Evolutionary conservation across 2,329 filamentous ascomycete species (phyloP), one percentile per base, ranked within the genome.

Genomic region (Trichophyton simii): DNA sequence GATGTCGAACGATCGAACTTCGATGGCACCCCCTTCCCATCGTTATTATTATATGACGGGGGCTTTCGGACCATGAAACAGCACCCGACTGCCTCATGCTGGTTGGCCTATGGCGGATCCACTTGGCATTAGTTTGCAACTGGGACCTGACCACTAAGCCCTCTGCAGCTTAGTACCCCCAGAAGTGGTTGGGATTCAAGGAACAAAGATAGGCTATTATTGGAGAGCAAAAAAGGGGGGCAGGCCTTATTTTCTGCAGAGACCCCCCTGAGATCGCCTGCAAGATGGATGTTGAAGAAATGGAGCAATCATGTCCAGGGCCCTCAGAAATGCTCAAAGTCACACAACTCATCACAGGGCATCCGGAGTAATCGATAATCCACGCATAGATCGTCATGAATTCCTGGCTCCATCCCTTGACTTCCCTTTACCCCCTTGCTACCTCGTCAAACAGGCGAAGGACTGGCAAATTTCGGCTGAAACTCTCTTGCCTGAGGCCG

Each of bases 31-130:
- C 52, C 52, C 52, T 20, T 55, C n/a, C 15, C 28, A 9, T 38
- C 28, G 28, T 36, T 6, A 20, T 55, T 55, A 36, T 55, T 36
- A 55, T 55, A 36, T 55, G 52, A 34, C 31, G 25, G 52, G 52
- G 52, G 52, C 31, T 55, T 55, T 55, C 28, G 31, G 52, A 15
- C 31, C 52, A 34, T 55, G 52, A 55, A 55, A 55, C 52, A 55
- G 13, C 28, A 55, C 13, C 18, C 31, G 18, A 15, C 52, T 36
- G 28, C 25, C 25, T 28, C 13, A 55, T 55, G 52, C 52, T 55
- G 52, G 52, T 55, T 55, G 52, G 52, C 9, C 52, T 34, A 28
- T 38, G 11, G n/a, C 11, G 22, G 31, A 8, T 55, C 52, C 52
- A 55, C 52, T 18, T 25, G 7, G 28, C 52, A 55, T 28, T 55